phyloP scores from a whole-genome alignment of 129 eudicot species.

The Ambrosia trifida region DNA sequence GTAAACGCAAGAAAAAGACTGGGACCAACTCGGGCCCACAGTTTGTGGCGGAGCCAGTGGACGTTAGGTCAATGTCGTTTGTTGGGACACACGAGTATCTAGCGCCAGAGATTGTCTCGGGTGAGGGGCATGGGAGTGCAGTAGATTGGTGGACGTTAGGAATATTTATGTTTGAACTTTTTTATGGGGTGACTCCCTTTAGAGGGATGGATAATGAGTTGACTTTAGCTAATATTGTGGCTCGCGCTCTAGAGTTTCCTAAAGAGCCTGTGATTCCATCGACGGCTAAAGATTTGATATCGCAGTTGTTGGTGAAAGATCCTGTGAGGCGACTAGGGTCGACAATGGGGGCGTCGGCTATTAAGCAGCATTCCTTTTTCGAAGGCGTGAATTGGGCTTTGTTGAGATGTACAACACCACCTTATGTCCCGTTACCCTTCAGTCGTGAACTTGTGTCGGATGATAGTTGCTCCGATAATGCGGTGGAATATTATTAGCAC shows the following conservation, averaged over 20 bases:
- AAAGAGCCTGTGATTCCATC: constrained; percentile 81
- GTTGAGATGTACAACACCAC: constrained; percentile 77
- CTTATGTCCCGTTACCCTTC: constrained; percentile 65
- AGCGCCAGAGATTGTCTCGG: constrained; percentile 95
- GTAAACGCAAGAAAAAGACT: constrained; percentile 67
- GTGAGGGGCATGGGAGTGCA: constrained; percentile 96
- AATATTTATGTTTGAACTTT: constrained; percentile 74
- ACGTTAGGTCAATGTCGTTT: constrained; percentile 88
- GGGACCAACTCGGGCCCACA: constrained; percentile 53
- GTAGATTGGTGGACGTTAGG: constrained; percentile 99
- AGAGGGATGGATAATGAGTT: constrained; percentile 87
- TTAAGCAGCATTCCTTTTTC: constrained; percentile 76
- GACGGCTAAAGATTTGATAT: constrained; percentile 71
- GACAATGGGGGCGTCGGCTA: constrained; percentile 83
- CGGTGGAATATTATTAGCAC: constrained; percentile 69
- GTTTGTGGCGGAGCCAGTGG: constrained; percentile 87
- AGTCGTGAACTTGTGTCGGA: constrained; percentile 55
- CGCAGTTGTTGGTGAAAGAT: constrained; percentile 78
- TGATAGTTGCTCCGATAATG: constrained; percentile 63
- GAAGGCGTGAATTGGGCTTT: constrained; percentile 95
- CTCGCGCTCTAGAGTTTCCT: constrained; percentile 95
- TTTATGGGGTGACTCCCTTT: constrained; percentile 89
- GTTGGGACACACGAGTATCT: constrained; percentile 97
- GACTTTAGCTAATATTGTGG: constrained; percentile 84
- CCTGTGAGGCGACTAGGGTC: constrained; percentile 82